A percentile compares a stretch with the other conserved stretches of the same genome.
Evolutionary conservation across 176 grass and related monocot genomes (phyloP).

Genomic region (Cocos nucifera): DNA sequence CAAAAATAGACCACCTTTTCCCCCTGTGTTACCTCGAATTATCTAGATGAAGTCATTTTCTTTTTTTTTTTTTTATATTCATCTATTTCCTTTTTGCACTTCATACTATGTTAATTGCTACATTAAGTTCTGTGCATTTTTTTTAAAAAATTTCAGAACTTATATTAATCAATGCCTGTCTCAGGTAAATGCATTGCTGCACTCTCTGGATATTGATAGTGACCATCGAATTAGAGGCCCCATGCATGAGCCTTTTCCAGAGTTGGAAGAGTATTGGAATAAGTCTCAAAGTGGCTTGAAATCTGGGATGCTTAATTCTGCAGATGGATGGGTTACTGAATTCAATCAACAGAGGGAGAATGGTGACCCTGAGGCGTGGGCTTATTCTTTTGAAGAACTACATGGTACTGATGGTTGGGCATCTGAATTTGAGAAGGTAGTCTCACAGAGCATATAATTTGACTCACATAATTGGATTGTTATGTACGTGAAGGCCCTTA

Average conservation of each 20-base stretch:
- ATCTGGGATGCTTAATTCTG: slow-evolving; percentile 59
- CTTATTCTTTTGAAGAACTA: slow-evolving; percentile 73
- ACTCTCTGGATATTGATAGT: slow-evolving; percentile 86
- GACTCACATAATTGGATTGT: too few relatives aligned
- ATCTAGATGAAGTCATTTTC: neutral
- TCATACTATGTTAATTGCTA: too few relatives aligned
- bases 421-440: slow-evolving; percentile 92
- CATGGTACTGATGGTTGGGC: slow-evolving; percentile 93
- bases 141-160: neutral
- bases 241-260: slow-evolving; percentile 51
- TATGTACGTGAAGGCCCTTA: too few relatives aligned
- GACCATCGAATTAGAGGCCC: slow-evolving; percentile 51
- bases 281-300: slow-evolving; percentile 64
- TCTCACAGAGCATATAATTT: slow-evolving; percentile 3
- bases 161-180: slow-evolving; percentile 22
- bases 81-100: too few relatives aligned
- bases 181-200: slow-evolving; percentile 90
- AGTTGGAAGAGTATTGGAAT: slow-evolving; percentile 93
- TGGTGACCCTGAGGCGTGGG: slow-evolving; percentile 81
- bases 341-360: slow-evolving; percentile 53
- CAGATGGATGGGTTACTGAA: slow-evolving; percentile 84
- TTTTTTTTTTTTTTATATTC: slow-evolving; percentile 2
- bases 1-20: neutral
- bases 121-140: neutral
- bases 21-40: slow-evolving; percentile 8